phyloP scores from a whole-genome alignment of 1,139 yeast genomes.

The Pichia sp. region DNA sequence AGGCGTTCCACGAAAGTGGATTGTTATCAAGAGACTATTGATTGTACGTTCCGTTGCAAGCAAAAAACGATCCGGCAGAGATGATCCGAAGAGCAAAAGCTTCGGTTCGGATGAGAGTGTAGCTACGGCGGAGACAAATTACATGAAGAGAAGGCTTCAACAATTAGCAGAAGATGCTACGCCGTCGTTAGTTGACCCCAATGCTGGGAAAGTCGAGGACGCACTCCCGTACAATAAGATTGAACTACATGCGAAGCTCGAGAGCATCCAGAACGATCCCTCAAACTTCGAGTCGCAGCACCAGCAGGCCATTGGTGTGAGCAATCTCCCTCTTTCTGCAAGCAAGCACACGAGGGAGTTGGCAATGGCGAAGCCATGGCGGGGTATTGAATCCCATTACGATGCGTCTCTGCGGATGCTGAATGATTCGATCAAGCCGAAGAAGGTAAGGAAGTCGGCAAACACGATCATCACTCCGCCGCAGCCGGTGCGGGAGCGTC shows the following conservation, averaged over 20 bases:
- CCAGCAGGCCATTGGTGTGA: slow-evolving; percentile 38
- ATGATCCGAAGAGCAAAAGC: neutral
- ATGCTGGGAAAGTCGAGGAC: slow-evolving; percentile 27
- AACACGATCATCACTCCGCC: slow-evolving; percentile 33
- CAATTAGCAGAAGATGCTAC: slow-evolving; percentile 41
- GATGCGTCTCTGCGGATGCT: slow-evolving; percentile 63
- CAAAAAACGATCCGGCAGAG: neutral
- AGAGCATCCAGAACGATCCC: slow-evolving; percentile 27
- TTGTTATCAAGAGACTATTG: neutral
- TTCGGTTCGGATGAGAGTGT: neutral
- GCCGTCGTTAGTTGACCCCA: slow-evolving; percentile 35
- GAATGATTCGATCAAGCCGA: slow-evolving; percentile 54
- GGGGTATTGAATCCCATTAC: slow-evolving; percentile 50
- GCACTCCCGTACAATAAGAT: slow-evolving; percentile 25
- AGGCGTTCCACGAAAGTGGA: neutral
- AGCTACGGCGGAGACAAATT: slow-evolving; percentile 30
- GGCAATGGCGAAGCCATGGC: slow-evolving; percentile 63
- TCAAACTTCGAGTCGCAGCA: slow-evolving; percentile 35
- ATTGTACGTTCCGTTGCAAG: neutral
- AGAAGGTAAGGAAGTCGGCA: slow-evolving; percentile 24
- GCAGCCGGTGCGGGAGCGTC: slow-evolving; percentile 36
- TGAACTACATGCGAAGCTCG: slow-evolving; percentile 26
- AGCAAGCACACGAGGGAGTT: slow-evolving; percentile 52
- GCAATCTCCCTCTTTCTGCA: slow-evolving; percentile 41
- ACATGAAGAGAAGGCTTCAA: slow-evolving; percentile 36